A percentile compares a stretch with the other conserved stretches of the same genome.
Conservation (phyloP, 78 protist species). For the Dictyostelium firmibasis region DNA sequence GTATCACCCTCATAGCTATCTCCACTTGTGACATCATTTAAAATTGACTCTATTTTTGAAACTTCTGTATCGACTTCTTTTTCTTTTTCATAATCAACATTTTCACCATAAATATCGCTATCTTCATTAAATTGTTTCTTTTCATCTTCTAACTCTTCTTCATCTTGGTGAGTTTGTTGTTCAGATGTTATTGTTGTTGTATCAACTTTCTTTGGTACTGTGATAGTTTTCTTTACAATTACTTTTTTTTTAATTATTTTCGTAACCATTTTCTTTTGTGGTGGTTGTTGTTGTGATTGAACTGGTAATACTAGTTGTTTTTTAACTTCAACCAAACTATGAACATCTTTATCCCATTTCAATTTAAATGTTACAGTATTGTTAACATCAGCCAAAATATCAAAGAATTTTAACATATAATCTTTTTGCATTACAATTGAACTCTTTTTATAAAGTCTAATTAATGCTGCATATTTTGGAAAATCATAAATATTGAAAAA, state of each 20-base stretch:
- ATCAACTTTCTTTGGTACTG: neutral
- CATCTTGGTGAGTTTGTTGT: too few species aligned
- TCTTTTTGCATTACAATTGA: neutral
- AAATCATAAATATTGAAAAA: neutral
- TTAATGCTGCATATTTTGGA: neutral
- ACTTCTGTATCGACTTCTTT: neutral
- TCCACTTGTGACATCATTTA: too few species aligned
- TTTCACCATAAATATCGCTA: neutral
- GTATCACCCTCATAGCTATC: neutral
- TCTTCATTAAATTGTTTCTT: neutral
- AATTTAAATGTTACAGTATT: neutral
- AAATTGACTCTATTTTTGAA: neutral
- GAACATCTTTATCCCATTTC: conserved; percentile 24
- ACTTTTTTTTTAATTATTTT: conserved; percentile 2
- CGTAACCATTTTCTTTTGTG: neutral
- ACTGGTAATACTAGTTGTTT: neutral
- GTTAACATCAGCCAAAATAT: neutral
- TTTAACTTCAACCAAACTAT: neutral
- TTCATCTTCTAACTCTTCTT: neutral
- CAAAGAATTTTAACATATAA: neutral
- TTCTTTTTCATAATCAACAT: neutral
- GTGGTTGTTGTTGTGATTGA: neutral
- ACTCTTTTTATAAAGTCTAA: neutral
- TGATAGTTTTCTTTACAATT: neutral
- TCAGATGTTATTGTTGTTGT: neutral